phyloP scores from a whole-genome alignment of 208 protist genomes.

The Herpetomonas samuelpessoai region DNA sequence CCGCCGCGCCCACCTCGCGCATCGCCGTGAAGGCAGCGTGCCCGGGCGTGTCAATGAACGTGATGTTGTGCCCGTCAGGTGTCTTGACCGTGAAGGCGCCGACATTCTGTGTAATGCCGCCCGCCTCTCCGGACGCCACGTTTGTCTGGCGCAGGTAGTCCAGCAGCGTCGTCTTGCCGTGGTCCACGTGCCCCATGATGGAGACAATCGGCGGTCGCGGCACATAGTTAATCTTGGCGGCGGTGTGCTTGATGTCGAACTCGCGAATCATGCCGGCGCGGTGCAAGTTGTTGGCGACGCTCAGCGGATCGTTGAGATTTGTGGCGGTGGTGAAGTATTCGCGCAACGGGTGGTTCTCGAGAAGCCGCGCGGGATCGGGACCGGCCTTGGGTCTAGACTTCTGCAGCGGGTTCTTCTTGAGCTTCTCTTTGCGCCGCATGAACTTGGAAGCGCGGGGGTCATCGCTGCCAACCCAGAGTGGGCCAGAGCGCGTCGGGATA shows the following conservation, averaged over 20 bases:
- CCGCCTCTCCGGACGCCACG: conserved; percentile 93
- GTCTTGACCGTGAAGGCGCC: conserved; percentile 86
- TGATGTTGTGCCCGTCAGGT: conserved; percentile 68
- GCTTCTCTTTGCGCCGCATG: conserved; percentile 73
- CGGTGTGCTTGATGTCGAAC: conserved; percentile 85
- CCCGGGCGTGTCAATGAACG: conserved; percentile 98
- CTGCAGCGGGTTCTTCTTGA: conserved; percentile 83
- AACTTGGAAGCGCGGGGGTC: conserved; percentile 79
- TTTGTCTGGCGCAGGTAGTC: conserved; percentile 94
- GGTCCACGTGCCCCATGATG: conserved; percentile 99
- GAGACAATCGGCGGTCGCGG: conserved; percentile 94
- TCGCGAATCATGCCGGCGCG: conserved; percentile 72
- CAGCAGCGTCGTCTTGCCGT: conserved; percentile 98
- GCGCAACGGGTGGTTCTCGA: conserved; percentile 83
- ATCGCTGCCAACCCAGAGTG: conserved; percentile 85
- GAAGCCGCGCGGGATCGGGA: conserved; percentile 61
- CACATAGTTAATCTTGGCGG: conserved; percentile 70
- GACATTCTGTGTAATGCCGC: conserved; percentile 98
- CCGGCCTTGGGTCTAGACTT: conserved; percentile 65
- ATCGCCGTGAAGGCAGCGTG: conserved; percentile 96
- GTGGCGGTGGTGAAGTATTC: conserved; percentile 85
- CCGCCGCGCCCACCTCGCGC: conserved; percentile 92
- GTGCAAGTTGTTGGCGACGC: conserved; percentile 74
- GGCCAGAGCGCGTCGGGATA: conserved; percentile 78
- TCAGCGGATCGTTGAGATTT: conserved; percentile 80